A percentile compares a stretch with the other conserved stretches of the same genome.
phyloP scores from a whole-genome alignment of 345 rosid genomes.

The Eucalyptus guilfoylei region DNA sequence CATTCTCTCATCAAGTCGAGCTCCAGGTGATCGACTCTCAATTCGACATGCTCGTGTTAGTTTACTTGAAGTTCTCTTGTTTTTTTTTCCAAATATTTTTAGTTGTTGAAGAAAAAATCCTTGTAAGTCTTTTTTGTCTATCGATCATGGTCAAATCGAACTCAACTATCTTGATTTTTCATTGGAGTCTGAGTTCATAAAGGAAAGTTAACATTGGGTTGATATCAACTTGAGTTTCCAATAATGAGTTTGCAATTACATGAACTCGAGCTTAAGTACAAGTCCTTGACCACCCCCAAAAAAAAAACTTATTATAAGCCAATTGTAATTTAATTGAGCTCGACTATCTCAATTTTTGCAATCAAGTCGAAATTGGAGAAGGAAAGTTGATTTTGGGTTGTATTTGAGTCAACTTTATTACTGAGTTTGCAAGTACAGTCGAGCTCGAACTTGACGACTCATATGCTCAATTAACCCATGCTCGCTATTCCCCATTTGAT shows the following conservation, averaged over 20 bases:
- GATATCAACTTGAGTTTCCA: neutral
- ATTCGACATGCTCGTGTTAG: neutral
- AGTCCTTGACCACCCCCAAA: neutral
- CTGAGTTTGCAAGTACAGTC: neutral
- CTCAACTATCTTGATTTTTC: neutral
- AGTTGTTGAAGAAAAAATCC: neutral
- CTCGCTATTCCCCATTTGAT: neutral
- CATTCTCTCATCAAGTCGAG: neutral
- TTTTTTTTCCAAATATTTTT: neutral
- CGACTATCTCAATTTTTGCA: neutral
- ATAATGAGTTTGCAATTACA: neutral
- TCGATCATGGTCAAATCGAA: neutral
- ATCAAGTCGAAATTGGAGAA: neutral
- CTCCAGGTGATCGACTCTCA: neutral
- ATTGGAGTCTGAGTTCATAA: fast-evolving
- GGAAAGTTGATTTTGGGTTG: neutral
- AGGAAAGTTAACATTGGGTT: neutral
- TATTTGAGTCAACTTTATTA: neutral
- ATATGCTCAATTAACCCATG: neutral
- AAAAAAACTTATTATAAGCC: neutral
- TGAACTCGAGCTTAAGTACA: neutral
- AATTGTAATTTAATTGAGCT: fast-evolving
- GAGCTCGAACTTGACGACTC: neutral
- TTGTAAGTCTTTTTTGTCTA: fast-evolving
- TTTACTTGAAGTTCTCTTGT: neutral